Evolutionary conservation across 2,329 filamentous ascomycete species (phyloP).

Genomic region (Colletotrichum sp.): DNA sequence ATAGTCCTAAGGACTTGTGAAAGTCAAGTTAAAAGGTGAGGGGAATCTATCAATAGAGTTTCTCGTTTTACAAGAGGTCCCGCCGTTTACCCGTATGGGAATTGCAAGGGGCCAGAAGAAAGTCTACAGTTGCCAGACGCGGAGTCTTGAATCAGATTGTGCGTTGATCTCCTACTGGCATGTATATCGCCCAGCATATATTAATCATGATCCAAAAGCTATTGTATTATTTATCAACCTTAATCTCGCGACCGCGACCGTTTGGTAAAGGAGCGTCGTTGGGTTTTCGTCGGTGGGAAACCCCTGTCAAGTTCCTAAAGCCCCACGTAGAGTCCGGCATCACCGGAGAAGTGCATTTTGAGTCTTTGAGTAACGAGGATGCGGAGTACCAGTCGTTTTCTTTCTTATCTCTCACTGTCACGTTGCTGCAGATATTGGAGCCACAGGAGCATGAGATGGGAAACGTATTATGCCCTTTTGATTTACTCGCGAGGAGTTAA

Average conservation of each 20-base stretch:
- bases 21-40: background rate
- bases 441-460: background rate
- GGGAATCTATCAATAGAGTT: background rate
- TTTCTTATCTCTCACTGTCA: background rate
- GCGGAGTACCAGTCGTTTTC: background rate
- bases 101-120: background rate
- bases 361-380: background rate
- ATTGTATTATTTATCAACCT: background rate
- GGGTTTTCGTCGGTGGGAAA: background rate
- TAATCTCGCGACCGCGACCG: background rate
- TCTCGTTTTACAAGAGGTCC: background rate
- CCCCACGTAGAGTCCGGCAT: background rate
- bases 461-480: background rate
- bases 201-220: background rate
- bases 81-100: background rate
- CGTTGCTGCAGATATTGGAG: background rate
- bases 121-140: background rate
- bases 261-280: background rate
- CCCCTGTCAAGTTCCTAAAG: background rate
- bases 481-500: background rate
- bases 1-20: background rate
- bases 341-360: background rate
- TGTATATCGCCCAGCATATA: background rate
- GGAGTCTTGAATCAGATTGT: background rate
- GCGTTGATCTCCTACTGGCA: background rate